Evolutionary conservation across 768 basidiomycete genomes (phyloP).

Genomic region (Clathrus columnatus): DNA sequence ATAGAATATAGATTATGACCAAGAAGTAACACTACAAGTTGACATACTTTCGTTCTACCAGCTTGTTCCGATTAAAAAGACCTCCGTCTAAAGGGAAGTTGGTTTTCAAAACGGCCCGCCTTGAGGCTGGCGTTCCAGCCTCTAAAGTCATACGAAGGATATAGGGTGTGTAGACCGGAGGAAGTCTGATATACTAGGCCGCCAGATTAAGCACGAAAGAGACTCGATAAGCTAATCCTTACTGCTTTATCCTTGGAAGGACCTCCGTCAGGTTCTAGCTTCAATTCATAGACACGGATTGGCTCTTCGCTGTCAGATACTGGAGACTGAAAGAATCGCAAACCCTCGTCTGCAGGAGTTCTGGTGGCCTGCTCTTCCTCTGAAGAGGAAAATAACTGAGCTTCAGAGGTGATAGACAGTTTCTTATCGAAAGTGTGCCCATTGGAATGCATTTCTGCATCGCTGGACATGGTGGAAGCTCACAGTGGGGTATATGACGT

Average conservation of each 20-base stretch:
- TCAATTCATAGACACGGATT: conserved; percentile 79
- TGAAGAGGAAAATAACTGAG: background rate
- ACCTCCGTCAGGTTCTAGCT: conserved; percentile 83
- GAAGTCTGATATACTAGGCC: conserved; percentile 85
- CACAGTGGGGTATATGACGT: background rate
- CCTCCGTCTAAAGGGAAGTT: conserved; percentile 97
- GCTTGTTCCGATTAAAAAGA: conserved; percentile 64
- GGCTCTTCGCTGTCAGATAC: conserved; percentile 46
- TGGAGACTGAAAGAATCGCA: conserved; percentile 73
- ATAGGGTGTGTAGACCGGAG: conserved; percentile 83
- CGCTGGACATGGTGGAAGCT: background rate
- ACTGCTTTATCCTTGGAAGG: conserved; percentile 81
- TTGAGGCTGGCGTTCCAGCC: conserved; percentile 84
- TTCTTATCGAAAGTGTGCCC: background rate
- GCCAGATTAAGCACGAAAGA: background rate
- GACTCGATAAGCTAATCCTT: conserved; percentile 22
- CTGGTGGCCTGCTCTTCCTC: conserved; percentile 48
- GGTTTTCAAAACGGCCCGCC: conserved; percentile 88
- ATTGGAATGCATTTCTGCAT: background rate
- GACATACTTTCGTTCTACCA: conserved; percentile 67
- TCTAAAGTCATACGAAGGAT: conserved; percentile 85
- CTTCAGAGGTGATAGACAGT: background rate
- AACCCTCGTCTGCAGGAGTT: conserved; percentile 89
- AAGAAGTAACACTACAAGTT: background rate
- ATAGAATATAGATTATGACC: background rate